Percentiles rank a stretch among this genome's conserved stretches.
These are phyloP conservation scores for Infundibulicybe gibba DNA, from an alignment of 768 basidiomycete species.

Conservation along the genomic window DNA sequence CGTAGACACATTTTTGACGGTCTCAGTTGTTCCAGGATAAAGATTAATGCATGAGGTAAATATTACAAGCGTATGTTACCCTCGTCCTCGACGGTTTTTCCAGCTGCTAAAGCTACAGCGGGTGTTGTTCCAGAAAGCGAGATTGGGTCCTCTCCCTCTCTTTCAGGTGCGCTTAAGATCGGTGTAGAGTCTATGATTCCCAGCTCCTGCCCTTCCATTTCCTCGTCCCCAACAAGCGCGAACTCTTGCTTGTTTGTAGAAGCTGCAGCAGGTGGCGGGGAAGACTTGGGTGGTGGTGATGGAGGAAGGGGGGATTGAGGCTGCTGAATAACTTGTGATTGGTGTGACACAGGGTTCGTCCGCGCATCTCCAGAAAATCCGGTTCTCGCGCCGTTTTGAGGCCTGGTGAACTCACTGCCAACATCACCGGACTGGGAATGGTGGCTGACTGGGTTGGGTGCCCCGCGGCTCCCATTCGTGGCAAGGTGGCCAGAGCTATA, in stretches of 20 bases:
- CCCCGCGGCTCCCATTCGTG: conserved; percentile 5
- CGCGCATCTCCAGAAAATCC: not conserved
- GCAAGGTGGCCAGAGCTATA: conserved; percentile 7
- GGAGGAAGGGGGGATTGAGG: conserved; percentile 12
- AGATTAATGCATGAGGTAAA: no score
- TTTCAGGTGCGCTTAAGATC: not conserved
- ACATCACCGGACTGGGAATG: conserved; percentile 19
- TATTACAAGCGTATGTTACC: no score
- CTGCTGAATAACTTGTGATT: conserved; percentile 10
- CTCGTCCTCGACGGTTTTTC: no score
- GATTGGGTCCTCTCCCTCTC: not conserved
- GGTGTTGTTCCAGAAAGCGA: no score
- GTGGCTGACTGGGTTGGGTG: conserved; percentile 38
- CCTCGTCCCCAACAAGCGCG: conserved; percentile 29
- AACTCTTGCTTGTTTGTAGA: conserved; percentile 30
- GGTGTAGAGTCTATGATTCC: not conserved
- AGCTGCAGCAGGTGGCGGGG: conserved; percentile 9
- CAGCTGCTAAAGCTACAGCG: no score
- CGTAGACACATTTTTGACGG: no score
- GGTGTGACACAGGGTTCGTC: conserved; percentile 9
- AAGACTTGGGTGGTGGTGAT: conserved; percentile 10
- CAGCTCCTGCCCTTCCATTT: conserved; percentile 19
- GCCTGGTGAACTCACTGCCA: not conserved
- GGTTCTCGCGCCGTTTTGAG: not conserved
- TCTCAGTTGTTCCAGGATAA: no score